Conservation (phyloP, 345 rosid species). For the Hypericum androsaemum region DNA sequence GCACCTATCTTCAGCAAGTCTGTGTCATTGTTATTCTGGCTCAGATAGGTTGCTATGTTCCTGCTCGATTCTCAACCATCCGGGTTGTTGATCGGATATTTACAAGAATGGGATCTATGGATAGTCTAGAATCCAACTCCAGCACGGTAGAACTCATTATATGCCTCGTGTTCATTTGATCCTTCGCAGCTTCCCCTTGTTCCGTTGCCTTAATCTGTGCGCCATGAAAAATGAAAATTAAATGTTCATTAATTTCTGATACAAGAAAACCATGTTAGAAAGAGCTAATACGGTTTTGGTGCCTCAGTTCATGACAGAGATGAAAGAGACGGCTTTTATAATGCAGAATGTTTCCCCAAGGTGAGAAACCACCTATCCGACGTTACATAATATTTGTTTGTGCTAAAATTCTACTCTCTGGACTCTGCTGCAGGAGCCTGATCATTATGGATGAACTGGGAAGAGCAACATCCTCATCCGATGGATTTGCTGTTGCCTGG, state of each 20-base stretch:
- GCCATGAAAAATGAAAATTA: not conserved
- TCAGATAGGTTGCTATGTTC: slow-evolving; percentile 94
- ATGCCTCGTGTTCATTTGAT: not conserved
- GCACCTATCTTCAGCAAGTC: slow-evolving; percentile 97
- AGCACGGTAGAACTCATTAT: slow-evolving; percentile 53
- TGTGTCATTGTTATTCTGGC: slow-evolving; percentile 88
- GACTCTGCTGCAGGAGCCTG: slow-evolving; percentile 60
- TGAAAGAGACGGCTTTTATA: slow-evolving; percentile 94
- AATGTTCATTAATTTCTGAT: not conserved
- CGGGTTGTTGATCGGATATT: slow-evolving; percentile 86
- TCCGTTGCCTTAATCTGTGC: not conserved
- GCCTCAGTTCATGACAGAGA: slow-evolving; percentile 95
- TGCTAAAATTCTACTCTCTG: not conserved
- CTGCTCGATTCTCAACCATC: slow-evolving; percentile 73
- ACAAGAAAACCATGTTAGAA: not conserved
- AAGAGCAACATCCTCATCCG: slow-evolving; percentile 95
- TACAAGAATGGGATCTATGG: slow-evolving; percentile 90
- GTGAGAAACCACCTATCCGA: slow-evolving; percentile 22
- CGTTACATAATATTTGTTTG: not conserved
- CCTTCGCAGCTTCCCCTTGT: too few relatives aligned
- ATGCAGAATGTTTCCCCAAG: slow-evolving; percentile 83
- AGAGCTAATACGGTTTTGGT: slow-evolving; percentile 4
- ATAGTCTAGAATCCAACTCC: slow-evolving; percentile 83
- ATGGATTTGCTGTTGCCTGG: slow-evolving; percentile 93
- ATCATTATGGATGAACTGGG: slow-evolving; percentile 95